Evolutionary conservation across 345 rosid species (phyloP), one percentile per base, ranked within the genome.

Genomic region (Ceriops zippeliana): DNA sequence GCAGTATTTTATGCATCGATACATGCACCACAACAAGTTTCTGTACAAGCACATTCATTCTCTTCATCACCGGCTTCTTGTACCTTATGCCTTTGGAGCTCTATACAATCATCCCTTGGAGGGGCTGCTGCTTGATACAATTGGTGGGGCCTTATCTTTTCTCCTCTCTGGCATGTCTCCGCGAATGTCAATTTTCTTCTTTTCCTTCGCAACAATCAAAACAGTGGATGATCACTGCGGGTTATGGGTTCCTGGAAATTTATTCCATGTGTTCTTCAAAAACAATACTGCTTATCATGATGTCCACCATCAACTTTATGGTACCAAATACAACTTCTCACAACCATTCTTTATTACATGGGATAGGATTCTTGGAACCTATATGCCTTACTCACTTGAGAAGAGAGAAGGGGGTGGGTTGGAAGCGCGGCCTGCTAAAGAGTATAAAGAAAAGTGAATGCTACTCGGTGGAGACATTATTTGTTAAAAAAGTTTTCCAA

Each of bases 211-310:
- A 58, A 91, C 95, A 32, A 83, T 91, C 76, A 91, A 91, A 77
- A 89, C 92, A 0, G 97, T 87, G 65, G 96, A 91, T 28, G 96
- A 90, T 74, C 97, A 89, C 69, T 89, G 97, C 3, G 95, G 97
- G 35, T 66, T 90, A 49, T 86, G 89, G 85, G 90, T 91, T 68
- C 97, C 97, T 8, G 96, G 96, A 73, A 91, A 90, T 63, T 81
- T 80, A 27, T 86, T 91, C 79, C 97, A 91, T 19, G 26, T 81
- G 66, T 75, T 91, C 42, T 91, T 91, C 67, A 84, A 69, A 72
- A 91, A 91, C 87, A 91, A 91, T 73, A 75, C 97, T 4, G 97
- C 92, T 24, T 91, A 89, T 61, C 97, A 91, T 20, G 96, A 91
- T 75, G 78, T 91, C 70, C 97, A 89, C 82, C 96, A 91, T 71